phyloP scores from a whole-genome alignment of 371 early-diverging fungal genomes.

The Mortierella sp. region DNA sequence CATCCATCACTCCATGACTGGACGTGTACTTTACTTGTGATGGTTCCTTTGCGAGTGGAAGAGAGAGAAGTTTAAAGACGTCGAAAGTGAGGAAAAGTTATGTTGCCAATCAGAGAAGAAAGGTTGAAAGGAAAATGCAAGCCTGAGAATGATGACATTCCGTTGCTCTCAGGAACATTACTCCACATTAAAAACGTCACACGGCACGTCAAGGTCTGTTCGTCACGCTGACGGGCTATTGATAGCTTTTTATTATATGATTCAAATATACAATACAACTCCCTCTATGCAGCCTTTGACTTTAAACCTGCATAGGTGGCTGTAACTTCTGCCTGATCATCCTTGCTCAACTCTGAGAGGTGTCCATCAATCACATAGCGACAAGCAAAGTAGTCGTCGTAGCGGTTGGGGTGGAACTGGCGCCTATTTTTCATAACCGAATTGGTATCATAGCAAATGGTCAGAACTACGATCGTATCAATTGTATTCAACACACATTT shows the following conservation, averaged over 20 bases:
- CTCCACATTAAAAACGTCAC: constrained; percentile 5
- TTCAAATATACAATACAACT: too few relatives aligned
- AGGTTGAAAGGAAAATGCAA: background rate
- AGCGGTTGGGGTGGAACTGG: constrained; percentile 21
- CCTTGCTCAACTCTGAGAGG: constrained; percentile 19
- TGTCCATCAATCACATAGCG: constrained; percentile 38
- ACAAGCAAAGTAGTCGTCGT: constrained; percentile 31
- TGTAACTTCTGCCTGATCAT: constrained; percentile 1
- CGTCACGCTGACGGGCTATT: background rate
- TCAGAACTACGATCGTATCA: too few relatives aligned
- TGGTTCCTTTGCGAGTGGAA: background rate
- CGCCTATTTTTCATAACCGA: constrained; percentile 16
- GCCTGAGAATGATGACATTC: constrained; percentile 6
- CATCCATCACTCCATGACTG: constrained; percentile 1
- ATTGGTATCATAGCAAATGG: background rate
- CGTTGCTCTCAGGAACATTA: constrained; percentile 6
- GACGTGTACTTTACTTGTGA: constrained; percentile 14
- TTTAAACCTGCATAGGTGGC: too few relatives aligned
- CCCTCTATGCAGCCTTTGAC: too few relatives aligned
- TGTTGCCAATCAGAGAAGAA: background rate
- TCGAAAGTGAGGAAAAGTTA: background rate
- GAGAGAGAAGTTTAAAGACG: background rate
- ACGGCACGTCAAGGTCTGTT: background rate
- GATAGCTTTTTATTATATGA: too few relatives aligned
- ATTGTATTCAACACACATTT: too few relatives aligned